Conservation (phyloP, 345 rosid species). For the Eucalyptus erythrocorys region DNA sequence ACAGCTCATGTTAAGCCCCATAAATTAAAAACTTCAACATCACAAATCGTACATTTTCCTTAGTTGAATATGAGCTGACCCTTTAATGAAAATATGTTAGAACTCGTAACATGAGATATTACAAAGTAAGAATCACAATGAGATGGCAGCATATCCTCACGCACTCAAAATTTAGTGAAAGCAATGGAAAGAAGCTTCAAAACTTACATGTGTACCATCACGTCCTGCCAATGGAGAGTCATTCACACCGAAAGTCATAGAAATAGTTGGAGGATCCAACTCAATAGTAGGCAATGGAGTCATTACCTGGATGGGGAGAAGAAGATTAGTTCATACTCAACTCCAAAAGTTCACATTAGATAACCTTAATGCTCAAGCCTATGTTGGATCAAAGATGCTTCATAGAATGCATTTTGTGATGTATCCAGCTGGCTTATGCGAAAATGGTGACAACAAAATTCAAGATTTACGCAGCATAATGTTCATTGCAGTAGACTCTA, state of each 20-base stretch:
- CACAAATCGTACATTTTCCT: neutral
- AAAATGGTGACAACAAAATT: neutral
- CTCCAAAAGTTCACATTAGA: neutral
- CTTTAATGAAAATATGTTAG: neutral
- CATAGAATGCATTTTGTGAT: neutral
- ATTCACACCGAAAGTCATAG: slow-evolving; percentile 97
- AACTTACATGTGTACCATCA: slow-evolving; percentile 83
- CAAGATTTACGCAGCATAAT: neutral
- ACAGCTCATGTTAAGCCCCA: neutral
- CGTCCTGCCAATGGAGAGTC: slow-evolving; percentile 98
- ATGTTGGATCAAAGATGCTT: neutral
- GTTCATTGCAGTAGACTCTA: neutral
- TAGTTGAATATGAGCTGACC: neutral
- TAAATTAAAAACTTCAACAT: neutral
- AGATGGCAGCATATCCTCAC: neutral
- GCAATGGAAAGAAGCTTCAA: neutral
- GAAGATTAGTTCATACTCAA: neutral
- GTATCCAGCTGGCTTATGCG: neutral
- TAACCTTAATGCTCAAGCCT: neutral
- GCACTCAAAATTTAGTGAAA: neutral
- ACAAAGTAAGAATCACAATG: neutral
- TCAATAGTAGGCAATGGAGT: slow-evolving; percentile 72
- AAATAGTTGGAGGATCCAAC: slow-evolving; percentile 97
- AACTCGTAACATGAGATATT: neutral
- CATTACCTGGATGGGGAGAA: slow-evolving; percentile 40